phyloP scores from a whole-genome alignment of 176 grass and related monocot genomes.

The Tillandsia leiboldiana region DNA sequence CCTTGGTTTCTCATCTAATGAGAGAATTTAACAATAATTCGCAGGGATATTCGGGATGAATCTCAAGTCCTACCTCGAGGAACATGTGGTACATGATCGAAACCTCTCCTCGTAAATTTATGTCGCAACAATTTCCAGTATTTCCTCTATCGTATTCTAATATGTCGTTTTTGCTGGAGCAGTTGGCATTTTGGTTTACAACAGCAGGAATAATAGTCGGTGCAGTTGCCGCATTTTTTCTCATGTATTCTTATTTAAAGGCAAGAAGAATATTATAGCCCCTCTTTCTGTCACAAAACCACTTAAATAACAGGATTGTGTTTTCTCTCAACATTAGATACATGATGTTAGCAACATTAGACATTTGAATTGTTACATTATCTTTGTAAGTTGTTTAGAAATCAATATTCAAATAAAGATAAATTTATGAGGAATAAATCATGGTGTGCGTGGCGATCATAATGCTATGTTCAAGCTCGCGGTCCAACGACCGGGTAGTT shows the following conservation, averaged over 20 bases:
- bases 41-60: constrained; percentile 99
- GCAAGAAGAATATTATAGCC: constrained; percentile 69
- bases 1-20: background rate
- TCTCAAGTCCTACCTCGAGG: constrained; percentile 76
- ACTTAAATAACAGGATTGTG: background rate
- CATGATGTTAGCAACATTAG: no score
- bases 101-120: constrained; percentile 11
- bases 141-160: constrained; percentile 10
- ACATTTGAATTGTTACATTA: no score
- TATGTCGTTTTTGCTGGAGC: constrained; percentile 31
- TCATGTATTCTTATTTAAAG: constrained; percentile 78
- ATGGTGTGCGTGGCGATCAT: no score
- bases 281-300: background rate
- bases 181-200: constrained; percentile 89
- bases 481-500: no score
- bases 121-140: constrained; percentile 3
- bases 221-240: constrained; percentile 65
- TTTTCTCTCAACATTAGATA: background rate
- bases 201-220: constrained; percentile 83
- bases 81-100: constrained; percentile 44
- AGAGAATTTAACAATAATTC: background rate
- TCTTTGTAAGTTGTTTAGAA: no score
- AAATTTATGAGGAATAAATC: no score
- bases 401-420: no score
- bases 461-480: no score